Evolutionary conservation across 2,329 filamentous ascomycete species (phyloP), one percentile per base, ranked within the genome.

Genomic region (Passalora sequoiae): DNA sequence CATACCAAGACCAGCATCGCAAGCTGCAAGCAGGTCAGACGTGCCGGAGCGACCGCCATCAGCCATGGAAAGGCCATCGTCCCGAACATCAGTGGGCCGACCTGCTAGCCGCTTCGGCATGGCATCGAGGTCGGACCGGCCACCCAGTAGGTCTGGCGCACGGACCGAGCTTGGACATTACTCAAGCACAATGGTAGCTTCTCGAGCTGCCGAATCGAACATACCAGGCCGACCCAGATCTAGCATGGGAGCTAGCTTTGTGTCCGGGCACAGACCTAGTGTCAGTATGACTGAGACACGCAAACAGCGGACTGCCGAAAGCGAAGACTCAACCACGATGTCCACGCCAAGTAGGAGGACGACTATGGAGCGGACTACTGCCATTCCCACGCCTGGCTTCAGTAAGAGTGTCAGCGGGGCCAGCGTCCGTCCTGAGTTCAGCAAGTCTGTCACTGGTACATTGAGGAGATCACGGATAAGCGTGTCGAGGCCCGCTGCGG

Each of bases 51-150:
- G 53, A 16, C 51, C 54, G 31, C 44, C 50, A 10, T 55, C 53
- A 13, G 56, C 55, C 27, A 40, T 56, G 21, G 58, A 58, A 17
- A 53, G 53, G 9, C 52, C 54, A 6, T 49, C 56, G 27, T 51
- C 50, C 10, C 21, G 33, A 16, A 50, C 44, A 24, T 47, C 46
- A 16, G 69, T 75, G 52, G 83, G 80, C 54, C 80, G 86, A 24
- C 85, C 86, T 12, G 84, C 80, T 67, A 89, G 85, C 58, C 80
- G 85, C 51, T 79, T 83, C 56, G 85, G 82, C 60, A 32, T 50
- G 32, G 38, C 42, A 35, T 44, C 42, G 21, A 28, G 40, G 36
- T 49, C 54, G n/a, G 41, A 49, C 20, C 47, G 53, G 24, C 55
- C 56, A 12, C 46, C 46, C 16, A 59, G 58, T 67, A 69, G 41